A percentile compares a stretch with the other conserved stretches of the same genome.
Conservation (phyloP, 345 rosid genomes). For the Turritis glabra region DNA sequence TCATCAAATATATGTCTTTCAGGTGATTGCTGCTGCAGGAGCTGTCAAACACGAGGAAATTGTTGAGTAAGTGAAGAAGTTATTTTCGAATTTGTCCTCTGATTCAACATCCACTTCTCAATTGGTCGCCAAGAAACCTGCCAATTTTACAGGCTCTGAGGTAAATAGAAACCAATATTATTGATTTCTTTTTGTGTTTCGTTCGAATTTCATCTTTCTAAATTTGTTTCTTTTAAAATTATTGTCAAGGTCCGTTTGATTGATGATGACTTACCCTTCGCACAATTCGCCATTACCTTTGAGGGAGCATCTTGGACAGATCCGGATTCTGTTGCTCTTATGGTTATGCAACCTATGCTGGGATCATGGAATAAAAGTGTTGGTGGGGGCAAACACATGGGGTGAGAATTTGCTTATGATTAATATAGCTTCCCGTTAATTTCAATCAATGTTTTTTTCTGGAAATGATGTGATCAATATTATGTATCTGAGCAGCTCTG, state of each 20-base stretch:
- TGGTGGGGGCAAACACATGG: conserved; percentile 97
- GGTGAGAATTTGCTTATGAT: conserved; percentile 50
- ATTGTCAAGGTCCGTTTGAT: conserved; percentile 75
- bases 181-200: background rate
- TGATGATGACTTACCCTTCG: conserved; percentile 84
- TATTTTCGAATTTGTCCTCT: conserved; percentile 71
- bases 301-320: conserved; percentile 97
- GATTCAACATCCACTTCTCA: conserved; percentile 84
- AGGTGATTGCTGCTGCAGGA: conserved; percentile 94
- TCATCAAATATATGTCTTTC: conserved; percentile 20
- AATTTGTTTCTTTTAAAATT: background rate
- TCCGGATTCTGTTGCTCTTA: conserved; percentile 87
- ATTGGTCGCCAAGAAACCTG: conserved; percentile 69
- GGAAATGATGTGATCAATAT: conserved; percentile 6
- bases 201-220: background rate
- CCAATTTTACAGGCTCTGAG: conserved; percentile 92
- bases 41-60: conserved; percentile 96
- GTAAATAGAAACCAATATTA: conserved; percentile 42
- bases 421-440: background rate
- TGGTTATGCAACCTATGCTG: conserved; percentile 96
- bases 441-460: conserved; percentile 10
- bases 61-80: conserved; percentile 77
- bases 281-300: conserved; percentile 93
- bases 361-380: conserved; percentile 88
- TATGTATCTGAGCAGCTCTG: conserved; percentile 55